Conservation (phyloP, 306 rosid species). For the Betula pendula region DNA sequence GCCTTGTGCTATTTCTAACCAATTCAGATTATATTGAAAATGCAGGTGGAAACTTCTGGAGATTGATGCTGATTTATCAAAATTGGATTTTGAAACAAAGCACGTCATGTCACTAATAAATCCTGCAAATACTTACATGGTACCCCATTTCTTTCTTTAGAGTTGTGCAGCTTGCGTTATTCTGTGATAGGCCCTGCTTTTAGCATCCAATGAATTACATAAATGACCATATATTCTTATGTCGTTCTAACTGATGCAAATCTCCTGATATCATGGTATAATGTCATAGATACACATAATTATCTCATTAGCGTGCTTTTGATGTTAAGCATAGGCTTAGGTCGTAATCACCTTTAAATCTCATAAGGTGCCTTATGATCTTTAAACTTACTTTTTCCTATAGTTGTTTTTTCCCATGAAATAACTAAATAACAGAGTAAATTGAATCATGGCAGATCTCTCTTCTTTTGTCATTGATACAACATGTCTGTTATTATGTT, state of each 20-base stretch:
- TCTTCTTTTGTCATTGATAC: conserved; percentile 13
- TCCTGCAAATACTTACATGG: conserved; percentile 97
- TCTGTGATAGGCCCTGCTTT: neutral
- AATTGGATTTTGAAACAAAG: conserved; percentile 63
- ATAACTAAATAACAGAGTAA: neutral
- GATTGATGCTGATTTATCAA: conserved; percentile 75
- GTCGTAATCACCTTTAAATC: conserved; percentile 5
- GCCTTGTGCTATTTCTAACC: conserved; percentile 22
- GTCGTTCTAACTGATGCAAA: neutral
- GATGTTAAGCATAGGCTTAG: neutral
- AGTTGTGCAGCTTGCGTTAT: conserved; percentile 1
- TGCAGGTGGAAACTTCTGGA: conserved; percentile 90
- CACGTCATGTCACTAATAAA: conserved; percentile 84
- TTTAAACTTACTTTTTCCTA: neutral
- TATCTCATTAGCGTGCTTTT: conserved; percentile 11
- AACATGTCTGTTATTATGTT: conserved; percentile 12
- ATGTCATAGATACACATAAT: neutral
- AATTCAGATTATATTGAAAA: conserved; percentile 17
- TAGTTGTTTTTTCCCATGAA: neutral
- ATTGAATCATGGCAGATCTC: neutral
- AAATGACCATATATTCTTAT: neutral
- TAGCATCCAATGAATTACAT: neutral
- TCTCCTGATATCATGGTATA: neutral
- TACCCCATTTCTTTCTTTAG: conserved; percentile 31
- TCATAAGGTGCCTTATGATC: conserved; percentile 4